Conservation (phyloP, 2,329 filamentous ascomycete genomes). For the Parascedosporium putredinis region DNA sequence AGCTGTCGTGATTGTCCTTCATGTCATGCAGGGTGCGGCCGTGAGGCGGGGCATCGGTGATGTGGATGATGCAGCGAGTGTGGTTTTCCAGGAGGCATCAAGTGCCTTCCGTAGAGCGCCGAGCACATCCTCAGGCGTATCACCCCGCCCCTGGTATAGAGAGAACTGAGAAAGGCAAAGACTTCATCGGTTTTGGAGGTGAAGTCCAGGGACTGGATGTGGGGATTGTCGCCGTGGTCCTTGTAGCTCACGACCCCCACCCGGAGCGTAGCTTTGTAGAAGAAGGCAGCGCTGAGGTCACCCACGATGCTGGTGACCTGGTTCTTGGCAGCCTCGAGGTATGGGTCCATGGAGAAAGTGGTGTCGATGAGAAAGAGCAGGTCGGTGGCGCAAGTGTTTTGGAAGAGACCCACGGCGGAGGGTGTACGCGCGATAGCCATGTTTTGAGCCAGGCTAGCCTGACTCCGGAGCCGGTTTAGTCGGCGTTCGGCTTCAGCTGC, state of each 20-base stretch:
- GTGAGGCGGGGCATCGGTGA: slow-evolving; percentile 22
- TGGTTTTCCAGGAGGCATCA: slow-evolving; percentile 21
- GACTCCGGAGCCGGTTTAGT: not conserved
- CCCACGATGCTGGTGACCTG: slow-evolving; percentile 23
- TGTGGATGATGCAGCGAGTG: slow-evolving; percentile 23
- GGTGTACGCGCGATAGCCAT: not conserved
- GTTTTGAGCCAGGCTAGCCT: not conserved
- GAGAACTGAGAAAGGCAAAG: slow-evolving; percentile 15
- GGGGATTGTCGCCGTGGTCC: slow-evolving; percentile 18
- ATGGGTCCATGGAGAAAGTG: slow-evolving; percentile 21
- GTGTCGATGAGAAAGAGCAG: slow-evolving; percentile 27
- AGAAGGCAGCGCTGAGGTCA: slow-evolving; percentile 20
- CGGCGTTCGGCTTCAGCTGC: not conserved
- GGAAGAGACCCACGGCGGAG: slow-evolving; percentile 18
- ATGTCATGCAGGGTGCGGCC: slow-evolving; percentile 16
- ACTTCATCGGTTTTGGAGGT: slow-evolving; percentile 15
- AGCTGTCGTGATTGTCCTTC: slow-evolving; percentile 12
- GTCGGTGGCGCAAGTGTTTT: slow-evolving; percentile 22
- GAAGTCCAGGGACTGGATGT: slow-evolving; percentile 22
- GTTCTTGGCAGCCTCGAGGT: slow-evolving; percentile 22
- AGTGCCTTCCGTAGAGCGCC: slow-evolving; percentile 22
- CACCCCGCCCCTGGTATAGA: slow-evolving; percentile 18
- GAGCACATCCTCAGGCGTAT: slow-evolving; percentile 25
- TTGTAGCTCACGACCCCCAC: slow-evolving; percentile 26
- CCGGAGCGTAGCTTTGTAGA: slow-evolving; percentile 23